Percentiles rank a stretch among this genome's conserved stretches.
Evolutionary conservation across 2,329 filamentous ascomycete genomes (phyloP).

Genomic region (Neonectria hederae): DNA sequence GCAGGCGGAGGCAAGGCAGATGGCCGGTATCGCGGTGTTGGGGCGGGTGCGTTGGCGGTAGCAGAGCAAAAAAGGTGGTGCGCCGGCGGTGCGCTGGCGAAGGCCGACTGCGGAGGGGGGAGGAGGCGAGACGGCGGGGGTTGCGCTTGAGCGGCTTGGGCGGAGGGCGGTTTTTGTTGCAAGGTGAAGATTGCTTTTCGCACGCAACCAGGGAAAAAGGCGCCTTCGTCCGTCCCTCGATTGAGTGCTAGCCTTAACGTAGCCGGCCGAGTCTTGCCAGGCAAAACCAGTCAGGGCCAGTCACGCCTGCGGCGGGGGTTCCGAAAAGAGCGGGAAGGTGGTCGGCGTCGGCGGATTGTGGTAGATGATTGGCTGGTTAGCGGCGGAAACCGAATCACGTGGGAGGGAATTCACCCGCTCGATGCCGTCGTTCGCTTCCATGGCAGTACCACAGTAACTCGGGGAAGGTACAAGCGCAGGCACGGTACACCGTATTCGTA

Average conservation of each 20-base stretch:
- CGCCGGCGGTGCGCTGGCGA: conserved; percentile 39
- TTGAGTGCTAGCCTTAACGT: conserved; percentile 23
- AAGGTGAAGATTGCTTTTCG: conserved; percentile 27
- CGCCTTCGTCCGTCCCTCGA: conserved; percentile 23
- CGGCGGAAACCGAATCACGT: conserved; percentile 16
- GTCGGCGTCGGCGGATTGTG: conserved; percentile 18
- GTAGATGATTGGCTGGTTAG: conserved; percentile 9
- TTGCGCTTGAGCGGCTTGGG: conserved; percentile 23
- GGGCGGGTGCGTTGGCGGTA: conserved; percentile 37
- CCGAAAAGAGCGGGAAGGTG: conserved; percentile 15
- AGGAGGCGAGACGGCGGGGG: conserved; percentile 35
- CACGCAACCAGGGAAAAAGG: conserved; percentile 23
- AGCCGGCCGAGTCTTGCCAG: conserved; percentile 19
- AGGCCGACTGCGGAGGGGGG: conserved; percentile 49
- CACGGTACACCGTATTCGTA: background rate
- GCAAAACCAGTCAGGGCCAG: conserved; percentile 20
- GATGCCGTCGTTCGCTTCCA: conserved; percentile 12
- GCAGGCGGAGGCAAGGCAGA: conserved; percentile 16
- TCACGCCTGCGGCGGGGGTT: conserved; percentile 19
- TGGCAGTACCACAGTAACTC: background rate
- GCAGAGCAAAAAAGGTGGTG: conserved; percentile 31
- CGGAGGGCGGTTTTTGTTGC: conserved; percentile 18
- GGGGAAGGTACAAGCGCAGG: conserved; percentile 14
- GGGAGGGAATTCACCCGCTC: conserved; percentile 12
- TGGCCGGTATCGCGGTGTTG: conserved; percentile 43